Conservation (phyloP, 2,329 filamentous ascomycete genomes). For the Fusarium haematococcum region DNA sequence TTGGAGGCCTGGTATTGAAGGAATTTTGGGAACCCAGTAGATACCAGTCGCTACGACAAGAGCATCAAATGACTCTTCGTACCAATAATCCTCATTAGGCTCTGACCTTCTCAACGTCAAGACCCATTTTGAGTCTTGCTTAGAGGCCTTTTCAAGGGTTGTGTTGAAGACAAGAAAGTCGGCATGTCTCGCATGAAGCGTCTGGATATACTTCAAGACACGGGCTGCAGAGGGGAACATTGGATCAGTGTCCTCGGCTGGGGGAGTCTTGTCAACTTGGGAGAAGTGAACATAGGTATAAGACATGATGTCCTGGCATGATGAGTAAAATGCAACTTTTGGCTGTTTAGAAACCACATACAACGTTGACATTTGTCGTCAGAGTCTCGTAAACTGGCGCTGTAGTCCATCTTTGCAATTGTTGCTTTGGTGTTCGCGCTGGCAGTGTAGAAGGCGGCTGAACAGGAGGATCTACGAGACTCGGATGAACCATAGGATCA, state of each 20-base stretch:
- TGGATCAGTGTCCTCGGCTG: not conserved
- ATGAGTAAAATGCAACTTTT: not conserved
- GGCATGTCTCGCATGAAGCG: not conserved
- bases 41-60: constrained; percentile 56
- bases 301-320: not conserved
- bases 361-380: constrained; percentile 67
- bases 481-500: constrained; percentile 3
- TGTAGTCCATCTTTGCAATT: not conserved
- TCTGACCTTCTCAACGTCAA: constrained; percentile 60
- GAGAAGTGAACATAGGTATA: constrained; percentile 65
- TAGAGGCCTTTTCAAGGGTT: constrained; percentile 66
- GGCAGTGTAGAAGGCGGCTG: not conserved
- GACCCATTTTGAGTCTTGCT: constrained; percentile 58
- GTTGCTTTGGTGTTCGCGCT: not conserved
- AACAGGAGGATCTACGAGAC: not conserved
- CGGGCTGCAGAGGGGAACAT: constrained; percentile 6
- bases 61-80: constrained; percentile 55
- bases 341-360: not conserved
- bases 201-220: constrained; percentile 52
- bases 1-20: constrained; percentile 54
- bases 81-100: constrained; percentile 53
- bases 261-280: constrained; percentile 29
- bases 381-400: constrained; percentile 62
- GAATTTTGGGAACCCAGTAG: constrained; percentile 55
- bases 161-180: constrained; percentile 58